Conservation (phyloP, 768 basidiomycete species). For the Phlebiopsis flavidoalba region DNA sequence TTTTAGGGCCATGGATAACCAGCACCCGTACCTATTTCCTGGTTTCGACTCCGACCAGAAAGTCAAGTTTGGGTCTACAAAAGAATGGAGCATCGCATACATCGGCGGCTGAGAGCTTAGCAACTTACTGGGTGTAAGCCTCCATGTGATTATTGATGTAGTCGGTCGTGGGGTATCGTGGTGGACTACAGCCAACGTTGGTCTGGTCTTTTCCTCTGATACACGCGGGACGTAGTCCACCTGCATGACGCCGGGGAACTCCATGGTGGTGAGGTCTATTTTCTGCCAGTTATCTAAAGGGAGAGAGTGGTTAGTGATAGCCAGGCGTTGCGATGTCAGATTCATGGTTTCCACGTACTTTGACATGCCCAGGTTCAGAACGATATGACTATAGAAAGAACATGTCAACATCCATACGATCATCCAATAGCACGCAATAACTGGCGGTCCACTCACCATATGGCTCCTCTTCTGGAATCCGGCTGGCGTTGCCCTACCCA, state of each 20-base stretch:
- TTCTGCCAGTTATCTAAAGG: slow-evolving; percentile 59
- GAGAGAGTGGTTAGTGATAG: background rate
- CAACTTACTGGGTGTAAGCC: slow-evolving; percentile 55
- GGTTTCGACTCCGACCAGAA: slow-evolving; percentile 21
- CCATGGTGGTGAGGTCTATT: slow-evolving; percentile 48
- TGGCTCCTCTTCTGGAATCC: slow-evolving; percentile 56
- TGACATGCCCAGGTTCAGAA: slow-evolving; percentile 62
- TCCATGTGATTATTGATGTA: slow-evolving; percentile 52
- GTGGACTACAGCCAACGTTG: slow-evolving; percentile 67
- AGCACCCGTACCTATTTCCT: slow-evolving; percentile 18
- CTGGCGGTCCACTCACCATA: slow-evolving; percentile 22
- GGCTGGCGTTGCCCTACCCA: slow-evolving; percentile 58
- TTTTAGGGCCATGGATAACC: slow-evolving; percentile 30
- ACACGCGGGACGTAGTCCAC: slow-evolving; percentile 82
- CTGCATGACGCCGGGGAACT: slow-evolving; percentile 65
- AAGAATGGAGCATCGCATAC: background rate
- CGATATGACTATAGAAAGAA: slow-evolving; percentile 35
- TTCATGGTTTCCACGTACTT: slow-evolving; percentile 25
- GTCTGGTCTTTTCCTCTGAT: slow-evolving; percentile 54
- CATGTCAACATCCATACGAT: background rate
- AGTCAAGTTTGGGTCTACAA: slow-evolving; percentile 27
- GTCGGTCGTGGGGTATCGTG: slow-evolving; percentile 56
- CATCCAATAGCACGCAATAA: background rate
- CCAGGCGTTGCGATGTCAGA: too few species aligned
- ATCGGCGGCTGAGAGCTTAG: background rate